Conservation (phyloP, 2,329 filamentous ascomycete species). For the Xylaria sp. region DNA sequence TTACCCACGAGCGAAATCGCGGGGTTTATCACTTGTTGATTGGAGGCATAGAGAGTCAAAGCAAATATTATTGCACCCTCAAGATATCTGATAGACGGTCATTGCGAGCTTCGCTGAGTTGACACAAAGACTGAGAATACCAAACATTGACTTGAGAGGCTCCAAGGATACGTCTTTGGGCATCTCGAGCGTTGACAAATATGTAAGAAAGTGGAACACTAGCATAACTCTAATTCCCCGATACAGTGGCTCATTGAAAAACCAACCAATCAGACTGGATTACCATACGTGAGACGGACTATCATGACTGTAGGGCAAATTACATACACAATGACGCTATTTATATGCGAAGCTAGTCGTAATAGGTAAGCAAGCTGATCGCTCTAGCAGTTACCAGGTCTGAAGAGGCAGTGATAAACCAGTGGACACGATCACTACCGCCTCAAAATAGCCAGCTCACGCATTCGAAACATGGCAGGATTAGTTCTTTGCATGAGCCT, state of each 20-base stretch:
- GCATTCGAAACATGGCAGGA: slow-evolving; percentile 26
- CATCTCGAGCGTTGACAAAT: slow-evolving; percentile 31
- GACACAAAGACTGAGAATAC: slow-evolving; percentile 11
- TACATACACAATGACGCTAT: slow-evolving; percentile 26
- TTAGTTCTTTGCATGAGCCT: slow-evolving; percentile 31
- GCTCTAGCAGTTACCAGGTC: slow-evolving; percentile 27
- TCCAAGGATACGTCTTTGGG: slow-evolving; percentile 1
- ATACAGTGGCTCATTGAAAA: slow-evolving; percentile 21
- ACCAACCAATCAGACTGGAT: slow-evolving; percentile 21
- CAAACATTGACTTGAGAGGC: slow-evolving; percentile 1
- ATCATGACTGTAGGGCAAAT: background rate
- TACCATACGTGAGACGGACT: slow-evolving; percentile 1
- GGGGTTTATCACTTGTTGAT: background rate
- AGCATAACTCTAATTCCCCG: slow-evolving; percentile 21
- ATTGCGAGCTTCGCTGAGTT: slow-evolving; percentile 1
- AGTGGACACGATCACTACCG: slow-evolving; percentile 15
- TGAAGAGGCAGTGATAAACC: slow-evolving; percentile 25
- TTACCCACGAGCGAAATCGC: slow-evolving; percentile 8
- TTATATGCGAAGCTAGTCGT: slow-evolving; percentile 22
- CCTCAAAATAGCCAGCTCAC: slow-evolving; percentile 33
- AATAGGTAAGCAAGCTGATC: slow-evolving; percentile 2
- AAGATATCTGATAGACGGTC: background rate
- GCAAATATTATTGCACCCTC: background rate
- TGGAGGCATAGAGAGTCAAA: background rate
- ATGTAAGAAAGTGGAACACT: slow-evolving; percentile 26